phyloP scores from a whole-genome alignment of 75 land plant genomes.

The Cupressus sempervirens region DNA sequence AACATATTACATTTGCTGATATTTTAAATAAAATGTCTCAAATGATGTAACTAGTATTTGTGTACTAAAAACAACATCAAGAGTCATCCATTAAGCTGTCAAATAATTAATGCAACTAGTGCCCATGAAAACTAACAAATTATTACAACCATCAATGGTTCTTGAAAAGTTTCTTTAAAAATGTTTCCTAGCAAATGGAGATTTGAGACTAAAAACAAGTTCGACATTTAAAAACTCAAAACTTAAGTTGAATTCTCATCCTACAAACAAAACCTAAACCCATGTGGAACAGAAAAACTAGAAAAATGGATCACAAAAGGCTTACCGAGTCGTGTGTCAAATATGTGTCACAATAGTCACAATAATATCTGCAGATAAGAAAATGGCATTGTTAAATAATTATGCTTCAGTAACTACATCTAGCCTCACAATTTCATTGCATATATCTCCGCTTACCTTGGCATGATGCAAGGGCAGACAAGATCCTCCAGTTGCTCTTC shows the following conservation, averaged over 20 bases:
- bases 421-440: background rate
- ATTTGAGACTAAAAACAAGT: background rate
- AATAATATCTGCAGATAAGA: conserved; percentile 67
- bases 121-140: background rate
- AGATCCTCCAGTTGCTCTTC: background rate
- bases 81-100: background rate
- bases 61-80: background rate
- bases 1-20: background rate
- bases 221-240: too few relatives aligned
- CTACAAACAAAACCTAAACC: conserved; percentile 30
- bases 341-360: conserved; percentile 97
- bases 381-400: background rate
- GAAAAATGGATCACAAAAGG: background rate
- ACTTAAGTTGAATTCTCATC: background rate
- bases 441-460: background rate
- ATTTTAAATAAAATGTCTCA: background rate
- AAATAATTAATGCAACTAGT: background rate
- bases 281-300: too few relatives aligned
- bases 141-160: background rate
- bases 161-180: background rate
- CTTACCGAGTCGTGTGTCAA: conserved; percentile 95
- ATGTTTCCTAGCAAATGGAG: background rate
- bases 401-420: background rate
- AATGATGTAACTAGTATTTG: background rate
- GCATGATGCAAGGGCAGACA: background rate